These are phyloP conservation scores for Colletotrichum sublineola DNA, from an alignment of 2,329 filamentous ascomycete species.

Conservation along the genomic window DNA sequence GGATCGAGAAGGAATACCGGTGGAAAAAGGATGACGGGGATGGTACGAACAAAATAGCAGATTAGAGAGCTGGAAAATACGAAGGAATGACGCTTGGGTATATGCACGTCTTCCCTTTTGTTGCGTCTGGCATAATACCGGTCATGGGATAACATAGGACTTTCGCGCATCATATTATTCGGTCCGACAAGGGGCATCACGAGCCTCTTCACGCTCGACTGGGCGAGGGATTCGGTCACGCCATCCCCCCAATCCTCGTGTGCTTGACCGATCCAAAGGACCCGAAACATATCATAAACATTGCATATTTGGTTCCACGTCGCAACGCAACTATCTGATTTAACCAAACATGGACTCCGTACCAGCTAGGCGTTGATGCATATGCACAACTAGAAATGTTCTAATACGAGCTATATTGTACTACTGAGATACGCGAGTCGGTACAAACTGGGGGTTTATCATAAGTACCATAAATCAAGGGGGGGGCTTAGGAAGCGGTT, in stretches of 20 bases:
- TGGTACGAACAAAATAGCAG: neutral
- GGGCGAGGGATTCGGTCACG: neutral
- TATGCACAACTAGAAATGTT: neutral
- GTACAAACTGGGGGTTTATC: neutral
- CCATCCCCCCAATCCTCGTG: no score
- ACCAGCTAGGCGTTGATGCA: neutral
- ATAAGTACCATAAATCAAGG: no score
- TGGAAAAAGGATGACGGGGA: slow-evolving; percentile 54
- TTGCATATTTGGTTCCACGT: no score
- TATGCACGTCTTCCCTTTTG: neutral
- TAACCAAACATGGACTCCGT: neutral
- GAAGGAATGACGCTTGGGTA: neutral
- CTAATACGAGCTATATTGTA: neutral
- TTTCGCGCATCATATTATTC: neutral
- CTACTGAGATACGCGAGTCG: neutral
- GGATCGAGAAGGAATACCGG: slow-evolving; percentile 64
- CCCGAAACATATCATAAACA: neutral
- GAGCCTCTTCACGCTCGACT: neutral
- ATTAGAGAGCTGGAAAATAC: neutral
- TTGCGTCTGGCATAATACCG: neutral
- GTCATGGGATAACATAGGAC: neutral
- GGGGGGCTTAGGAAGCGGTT: no score
- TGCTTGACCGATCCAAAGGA: neutral
- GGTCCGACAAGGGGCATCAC: neutral
- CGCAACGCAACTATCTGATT: no score